A percentile compares a stretch with the other conserved stretches of the same genome.
Evolutionary conservation across 106 monocot genomes (phyloP).

Genomic region (Alisma plantagoaquatica): DNA sequence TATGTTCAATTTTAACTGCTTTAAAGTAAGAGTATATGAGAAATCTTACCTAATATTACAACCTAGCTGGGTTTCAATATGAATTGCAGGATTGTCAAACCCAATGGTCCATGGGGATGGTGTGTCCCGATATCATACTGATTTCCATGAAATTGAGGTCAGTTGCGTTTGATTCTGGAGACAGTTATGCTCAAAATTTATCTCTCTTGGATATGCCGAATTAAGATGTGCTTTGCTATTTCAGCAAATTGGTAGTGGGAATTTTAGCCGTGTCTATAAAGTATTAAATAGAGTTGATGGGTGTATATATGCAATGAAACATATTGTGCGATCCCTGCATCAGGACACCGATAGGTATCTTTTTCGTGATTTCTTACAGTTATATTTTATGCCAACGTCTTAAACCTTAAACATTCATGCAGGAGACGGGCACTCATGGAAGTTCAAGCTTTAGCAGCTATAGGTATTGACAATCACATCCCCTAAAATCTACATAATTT

Average conservation of each 20-base stretch:
- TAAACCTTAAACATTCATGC: too few relatives aligned
- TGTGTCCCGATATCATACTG: constrained; percentile 77
- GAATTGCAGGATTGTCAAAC: constrained; percentile 30
- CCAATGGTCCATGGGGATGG: constrained; percentile 40
- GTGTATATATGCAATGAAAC: constrained; percentile 91
- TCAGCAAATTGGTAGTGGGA: constrained; percentile 86
- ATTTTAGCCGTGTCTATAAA: constrained; percentile 91
- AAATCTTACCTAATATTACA: too few relatives aligned
- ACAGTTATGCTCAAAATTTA: constrained; percentile 36
- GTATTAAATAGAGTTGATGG: constrained; percentile 92
- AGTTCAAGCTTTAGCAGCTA: constrained; percentile 92
- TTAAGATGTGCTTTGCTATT: not conserved
- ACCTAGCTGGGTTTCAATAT: too few relatives aligned
- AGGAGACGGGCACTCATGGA: constrained; percentile 87
- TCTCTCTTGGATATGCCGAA: not conserved
- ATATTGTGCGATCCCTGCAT: constrained; percentile 14
- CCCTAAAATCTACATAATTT: not conserved
- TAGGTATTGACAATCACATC: constrained; percentile 32
- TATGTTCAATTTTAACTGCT: too few relatives aligned
- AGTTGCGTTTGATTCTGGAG: constrained; percentile 49
- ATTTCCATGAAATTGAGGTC: constrained; percentile 92
- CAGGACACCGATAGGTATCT: constrained; percentile 4
- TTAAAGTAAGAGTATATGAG: too few relatives aligned
- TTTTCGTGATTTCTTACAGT: not conserved
- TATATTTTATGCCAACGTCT: constrained; percentile 20